These are phyloP conservation scores for Fusarium sp. DNA, from an alignment of 2,329 filamentous ascomycete genomes.

Conservation along the genomic window DNA sequence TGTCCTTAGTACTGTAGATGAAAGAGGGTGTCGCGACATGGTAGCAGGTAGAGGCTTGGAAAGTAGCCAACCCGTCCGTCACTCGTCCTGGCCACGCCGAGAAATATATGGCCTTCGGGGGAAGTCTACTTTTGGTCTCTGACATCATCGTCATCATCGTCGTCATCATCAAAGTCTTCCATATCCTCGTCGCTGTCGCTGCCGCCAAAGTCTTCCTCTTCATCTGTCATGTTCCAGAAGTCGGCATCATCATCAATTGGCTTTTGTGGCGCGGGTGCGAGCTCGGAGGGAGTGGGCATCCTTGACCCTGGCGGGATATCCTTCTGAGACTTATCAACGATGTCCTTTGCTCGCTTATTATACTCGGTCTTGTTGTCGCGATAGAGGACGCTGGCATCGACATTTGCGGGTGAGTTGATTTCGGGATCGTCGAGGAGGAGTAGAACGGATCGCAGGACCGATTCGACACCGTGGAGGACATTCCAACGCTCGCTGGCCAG, in stretches of 20 bases:
- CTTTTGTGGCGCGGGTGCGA: constrained; percentile 68
- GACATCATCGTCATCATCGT: constrained; percentile 64
- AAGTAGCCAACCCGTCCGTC: not conserved
- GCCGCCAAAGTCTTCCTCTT: constrained; percentile 81
- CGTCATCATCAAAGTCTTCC: constrained; percentile 67
- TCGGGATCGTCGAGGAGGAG: constrained; percentile 94
- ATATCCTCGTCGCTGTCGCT: constrained; percentile 74
- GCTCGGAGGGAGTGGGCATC: constrained; percentile 81
- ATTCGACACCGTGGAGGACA: constrained; percentile 92
- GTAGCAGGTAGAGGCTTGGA: not conserved
- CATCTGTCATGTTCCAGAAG: constrained; percentile 82
- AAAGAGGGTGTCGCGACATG: constrained; percentile 24
- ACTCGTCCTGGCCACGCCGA: not conserved
- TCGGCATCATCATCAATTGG: constrained; percentile 74
- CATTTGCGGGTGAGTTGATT: constrained; percentile 91
- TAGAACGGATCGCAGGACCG: constrained; percentile 90
- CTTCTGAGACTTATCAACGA: constrained; percentile 77
- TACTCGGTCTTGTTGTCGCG: constrained; percentile 77
- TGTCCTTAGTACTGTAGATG: constrained; percentile 26
- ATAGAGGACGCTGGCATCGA: constrained; percentile 89
- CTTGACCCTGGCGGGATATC: constrained; percentile 83
- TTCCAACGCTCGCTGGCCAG: constrained; percentile 92
- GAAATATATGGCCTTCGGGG: not conserved
- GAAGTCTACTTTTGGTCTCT: constrained; percentile 40
- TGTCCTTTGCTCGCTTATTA: constrained; percentile 72